Evolutionary conservation across 768 basidiomycete species (phyloP), one percentile per base, ranked within the genome.

Genomic region (Boletus sp.): DNA sequence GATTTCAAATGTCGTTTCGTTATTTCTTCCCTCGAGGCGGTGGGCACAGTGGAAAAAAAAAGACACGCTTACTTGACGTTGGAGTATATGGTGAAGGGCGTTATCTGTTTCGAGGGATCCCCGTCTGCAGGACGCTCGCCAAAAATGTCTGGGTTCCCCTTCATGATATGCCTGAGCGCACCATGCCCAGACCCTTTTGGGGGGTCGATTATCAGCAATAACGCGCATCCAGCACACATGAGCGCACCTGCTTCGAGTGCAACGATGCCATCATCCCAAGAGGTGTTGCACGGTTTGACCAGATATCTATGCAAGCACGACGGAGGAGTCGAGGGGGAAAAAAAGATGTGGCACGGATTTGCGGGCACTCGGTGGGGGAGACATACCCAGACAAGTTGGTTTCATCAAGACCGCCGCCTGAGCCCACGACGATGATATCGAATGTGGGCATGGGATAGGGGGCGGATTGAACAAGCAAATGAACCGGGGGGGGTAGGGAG

Each of bases 391-490:
- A 91, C 58, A 97, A 72, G 73, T 98, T 90, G 23, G 85, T 87
- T 71, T 98, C 95, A 62, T 87, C 80, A 8, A 92, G 93, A 46
- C 95, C 95, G 42, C 95, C 95, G 53, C 93, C 92, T 61, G 84
- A 82, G 45, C 86, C 95, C 35, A 93, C 83, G 60, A 88, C 87
- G 55, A 92, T 74, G 60, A 93, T 64, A 68, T 90, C 84, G 68
- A 93, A 92, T 10, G 69, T 63, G 50, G 77, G 72, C 78, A 77
- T 81, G 52, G 5, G 0, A 25, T 13, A 14, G 17, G n/a, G 35
- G 0, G 19, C 17, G n/a, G 47, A n/a, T 19, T 8, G 52, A 17
- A 30, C 9, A n/a, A 25, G 8, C 6, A 41, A 9, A 8, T 27
- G 34, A 48, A 39, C 3, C n/a, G n/a, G n/a, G n/a, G 10, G 21